Evolutionary conservation across 73 alveolate genomes (phyloP).

Genomic region (Paramecium sonneborni): DNA sequence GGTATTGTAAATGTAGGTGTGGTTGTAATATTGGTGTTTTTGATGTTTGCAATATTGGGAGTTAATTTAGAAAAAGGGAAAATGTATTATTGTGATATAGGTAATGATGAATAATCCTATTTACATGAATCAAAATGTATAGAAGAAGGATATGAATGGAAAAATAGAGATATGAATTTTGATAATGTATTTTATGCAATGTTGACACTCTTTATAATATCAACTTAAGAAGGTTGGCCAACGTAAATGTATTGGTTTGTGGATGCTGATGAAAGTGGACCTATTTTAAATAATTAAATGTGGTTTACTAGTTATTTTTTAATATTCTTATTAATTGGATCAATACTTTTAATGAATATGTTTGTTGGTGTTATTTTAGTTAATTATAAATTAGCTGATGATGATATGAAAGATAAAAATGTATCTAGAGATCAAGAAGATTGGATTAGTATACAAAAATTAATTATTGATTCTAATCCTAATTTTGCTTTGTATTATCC

Average conservation of each 20-base stretch:
- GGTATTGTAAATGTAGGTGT: slow-evolving; percentile 87
- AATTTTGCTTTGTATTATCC: slow-evolving; percentile 66
- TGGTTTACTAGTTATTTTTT: slow-evolving; percentile 71
- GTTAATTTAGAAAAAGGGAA: slow-evolving; percentile 81
- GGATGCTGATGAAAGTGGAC: slow-evolving; percentile 71
- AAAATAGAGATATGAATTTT: slow-evolving; percentile 72
- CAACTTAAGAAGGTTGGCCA: slow-evolving; percentile 95
- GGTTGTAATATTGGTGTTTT: slow-evolving; percentile 71
- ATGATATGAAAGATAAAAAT: slow-evolving; percentile 64
- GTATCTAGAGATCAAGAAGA: slow-evolving; percentile 61
- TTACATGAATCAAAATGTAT: background rate
- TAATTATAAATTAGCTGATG: slow-evolving; percentile 85
- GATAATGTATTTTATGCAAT: slow-evolving; percentile 86
- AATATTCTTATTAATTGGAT: slow-evolving; percentile 83
- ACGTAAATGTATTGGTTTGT: slow-evolving; percentile 74
- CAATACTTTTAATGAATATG: slow-evolving; percentile 85
- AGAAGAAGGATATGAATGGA: slow-evolving; percentile 66
- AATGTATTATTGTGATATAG: slow-evolving; percentile 70
- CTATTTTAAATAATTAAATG: slow-evolving; percentile 17
- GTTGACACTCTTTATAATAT: slow-evolving; percentile 83
- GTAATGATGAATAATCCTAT: background rate
- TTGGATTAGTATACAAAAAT: slow-evolving; percentile 75
- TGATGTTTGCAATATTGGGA: slow-evolving; percentile 83
- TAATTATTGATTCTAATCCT: slow-evolving; percentile 71
- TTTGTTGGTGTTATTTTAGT: slow-evolving; percentile 94